Conservation (phyloP, 164 flowering plant species). For the Stephania cephalantha region DNA sequence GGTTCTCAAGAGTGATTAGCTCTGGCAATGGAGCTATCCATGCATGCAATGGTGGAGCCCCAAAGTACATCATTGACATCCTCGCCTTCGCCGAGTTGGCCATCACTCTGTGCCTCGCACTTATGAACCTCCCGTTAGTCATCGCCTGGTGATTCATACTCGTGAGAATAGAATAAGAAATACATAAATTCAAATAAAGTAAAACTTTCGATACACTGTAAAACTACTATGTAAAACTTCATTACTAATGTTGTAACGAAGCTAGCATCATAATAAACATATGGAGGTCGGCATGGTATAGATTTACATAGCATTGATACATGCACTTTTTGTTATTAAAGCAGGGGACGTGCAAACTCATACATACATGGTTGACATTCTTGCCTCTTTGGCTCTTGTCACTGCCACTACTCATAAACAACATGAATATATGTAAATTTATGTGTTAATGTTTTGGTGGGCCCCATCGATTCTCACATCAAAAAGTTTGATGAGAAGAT, state of each 20-base stretch:
- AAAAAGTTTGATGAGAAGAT: too few species aligned
- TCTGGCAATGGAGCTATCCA: slow-evolving; percentile 46
- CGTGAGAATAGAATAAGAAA: too few species aligned
- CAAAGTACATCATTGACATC: slow-evolving; percentile 64
- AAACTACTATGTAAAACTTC: too few species aligned
- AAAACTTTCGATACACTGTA: too few species aligned
- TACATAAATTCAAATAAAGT: neutral
- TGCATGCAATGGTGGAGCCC: slow-evolving; percentile 56
- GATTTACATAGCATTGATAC: neutral
- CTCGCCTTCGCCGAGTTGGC: slow-evolving; percentile 42
- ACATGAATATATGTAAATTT: too few species aligned
- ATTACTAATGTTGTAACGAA: too few species aligned
- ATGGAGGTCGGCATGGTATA: neutral
- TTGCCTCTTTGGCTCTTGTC: neutral
- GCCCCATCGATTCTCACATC: neutral
- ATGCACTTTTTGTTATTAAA: neutral
- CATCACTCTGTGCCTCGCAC: slow-evolving; percentile 71
- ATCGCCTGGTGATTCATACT: slow-evolving; percentile 35
- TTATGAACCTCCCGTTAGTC: slow-evolving; percentile 72
- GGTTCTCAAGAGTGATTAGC: slow-evolving; percentile 33
- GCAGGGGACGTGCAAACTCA: neutral
- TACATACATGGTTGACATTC: neutral
- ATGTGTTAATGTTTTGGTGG: neutral
- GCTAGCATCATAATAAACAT: neutral
- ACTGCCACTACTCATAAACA: neutral